phyloP scores from a whole-genome alignment of 768 basidiomycete genomes.

The Rubroboletus pulcherrimus region DNA sequence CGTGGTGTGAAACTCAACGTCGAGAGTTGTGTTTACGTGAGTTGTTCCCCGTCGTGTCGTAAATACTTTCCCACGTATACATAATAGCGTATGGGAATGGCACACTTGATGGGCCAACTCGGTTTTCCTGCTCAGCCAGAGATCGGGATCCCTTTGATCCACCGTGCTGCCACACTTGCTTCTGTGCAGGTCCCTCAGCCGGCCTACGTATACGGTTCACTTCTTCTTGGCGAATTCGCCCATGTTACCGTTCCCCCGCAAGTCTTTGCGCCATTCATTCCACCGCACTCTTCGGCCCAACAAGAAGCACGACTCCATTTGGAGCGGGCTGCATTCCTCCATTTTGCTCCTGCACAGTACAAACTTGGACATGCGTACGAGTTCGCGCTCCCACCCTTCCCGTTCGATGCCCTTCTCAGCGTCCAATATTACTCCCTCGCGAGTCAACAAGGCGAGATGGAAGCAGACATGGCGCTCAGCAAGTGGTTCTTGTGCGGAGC shows the following conservation, averaged over 20 bases:
- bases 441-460: constrained; percentile 79
- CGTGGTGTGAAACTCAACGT: constrained; percentile 72
- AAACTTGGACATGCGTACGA: constrained; percentile 92
- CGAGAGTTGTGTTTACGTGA: constrained; percentile 77
- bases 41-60: constrained; percentile 20
- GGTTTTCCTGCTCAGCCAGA: constrained; percentile 50
- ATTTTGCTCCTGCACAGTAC: constrained; percentile 85
- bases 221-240: constrained; percentile 83
- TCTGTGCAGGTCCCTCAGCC: constrained; percentile 80
- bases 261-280: constrained; percentile 54
- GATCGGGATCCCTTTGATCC: constrained; percentile 66
- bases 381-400: constrained; percentile 79
- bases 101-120: constrained; percentile 85
- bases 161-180: constrained; percentile 71
- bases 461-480: constrained; percentile 94
- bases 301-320: constrained; percentile 73
- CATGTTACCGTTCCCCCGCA: constrained; percentile 50
- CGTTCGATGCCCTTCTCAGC: constrained; percentile 83
- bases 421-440: constrained; percentile 89
- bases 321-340: constrained; percentile 81
- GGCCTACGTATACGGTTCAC: constrained; percentile 83
- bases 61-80: constrained; percentile 6
- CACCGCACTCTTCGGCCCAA: constrained; percentile 42
- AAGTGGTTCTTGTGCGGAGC: constrained; percentile 98
- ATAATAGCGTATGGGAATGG: constrained; percentile 85